These are phyloP conservation scores for Marchantia polymorpha DNA, from an alignment of 225 moss, liverwort and hornwort species.

Conservation along the genomic window DNA sequence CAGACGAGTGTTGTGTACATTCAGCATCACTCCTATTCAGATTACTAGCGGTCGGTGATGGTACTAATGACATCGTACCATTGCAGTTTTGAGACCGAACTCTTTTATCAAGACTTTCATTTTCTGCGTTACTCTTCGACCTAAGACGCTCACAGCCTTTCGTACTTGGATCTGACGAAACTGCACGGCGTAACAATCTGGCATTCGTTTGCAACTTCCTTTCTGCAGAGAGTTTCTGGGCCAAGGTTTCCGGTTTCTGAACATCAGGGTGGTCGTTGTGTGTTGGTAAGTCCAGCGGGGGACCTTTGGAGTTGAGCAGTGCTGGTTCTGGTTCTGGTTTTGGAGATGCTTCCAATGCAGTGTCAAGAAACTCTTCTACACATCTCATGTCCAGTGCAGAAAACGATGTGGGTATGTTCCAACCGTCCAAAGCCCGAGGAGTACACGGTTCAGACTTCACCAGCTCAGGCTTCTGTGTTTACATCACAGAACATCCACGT, in stretches of 20 bases:
- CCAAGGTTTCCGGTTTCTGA: background rate
- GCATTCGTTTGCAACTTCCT: conserved; percentile 2
- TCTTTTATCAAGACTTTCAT: background rate
- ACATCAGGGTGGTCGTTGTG: background rate
- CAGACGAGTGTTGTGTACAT: background rate
- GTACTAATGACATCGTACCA: background rate
- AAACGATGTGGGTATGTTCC: conserved; percentile 39
- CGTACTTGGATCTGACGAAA: background rate
- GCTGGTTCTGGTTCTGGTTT: background rate
- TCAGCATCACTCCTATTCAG: background rate
- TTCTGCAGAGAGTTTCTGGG: conserved; percentile 14
- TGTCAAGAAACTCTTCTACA: conserved; percentile 24
- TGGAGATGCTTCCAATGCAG: background rate
- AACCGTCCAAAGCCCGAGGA: conserved; percentile 28
- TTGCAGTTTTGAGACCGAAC: background rate
- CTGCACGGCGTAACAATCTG: background rate
- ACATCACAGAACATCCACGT: background rate
- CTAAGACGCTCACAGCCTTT: background rate
- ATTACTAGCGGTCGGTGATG: background rate
- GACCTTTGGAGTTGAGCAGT: background rate
- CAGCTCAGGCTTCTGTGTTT: conserved; percentile 18
- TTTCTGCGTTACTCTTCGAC: background rate
- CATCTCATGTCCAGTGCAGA: conserved; percentile 34
- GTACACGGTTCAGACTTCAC: conserved; percentile 38
- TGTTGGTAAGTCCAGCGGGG: background rate